Evolutionary conservation across 805 yeast genomes (phyloP), one percentile per base, ranked within the genome.

Genomic region (Lachancea nothofagi): DNA sequence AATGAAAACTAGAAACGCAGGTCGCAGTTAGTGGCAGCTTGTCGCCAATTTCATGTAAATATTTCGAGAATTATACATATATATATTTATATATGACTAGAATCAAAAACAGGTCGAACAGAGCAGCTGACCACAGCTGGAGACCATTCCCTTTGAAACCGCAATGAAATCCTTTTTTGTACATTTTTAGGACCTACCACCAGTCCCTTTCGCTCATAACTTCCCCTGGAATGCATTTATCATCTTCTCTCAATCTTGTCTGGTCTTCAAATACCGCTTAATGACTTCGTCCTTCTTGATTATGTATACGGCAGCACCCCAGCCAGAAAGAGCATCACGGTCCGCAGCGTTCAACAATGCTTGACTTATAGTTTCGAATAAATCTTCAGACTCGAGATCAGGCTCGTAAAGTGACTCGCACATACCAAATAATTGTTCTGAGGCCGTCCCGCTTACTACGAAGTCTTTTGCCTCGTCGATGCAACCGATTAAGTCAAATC

Each of bases 391-490:
- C 61, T 78, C 97, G 52, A 94, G 71, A 56, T 84, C 70, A 29
- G 97, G 97, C 66, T 93, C 97, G 65, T 88, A 94, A 43, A 93
- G 71, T 9, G 95, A 76, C 68, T 93, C 99, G 67, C 98, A 94
- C 97, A 93, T 90, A 64, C 99, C 99, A 59, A 82, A 93, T 42
- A 93, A 71, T 69, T 93, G 98, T 59, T 90, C 96, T n/a, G 87
- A 66, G 5, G 97, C 97, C 2, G 98, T 93, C 43, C 99, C 99
- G 46, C 88, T 72, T 13, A 93, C 98, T 23, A 86, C 86, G 60
- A 93, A 93, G 65, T 93, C 98, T 53, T 86, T 77, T 38, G 97
- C 95, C 55, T 75, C 84, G 62, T 93, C 97, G 51, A 93, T 88
- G 68, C 97, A 87, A 10, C 99, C 99, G 59, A 93, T 93, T 49